phyloP scores from a whole-genome alignment of 1,139 yeast genomes.

The Candida mesenterica region DNA sequence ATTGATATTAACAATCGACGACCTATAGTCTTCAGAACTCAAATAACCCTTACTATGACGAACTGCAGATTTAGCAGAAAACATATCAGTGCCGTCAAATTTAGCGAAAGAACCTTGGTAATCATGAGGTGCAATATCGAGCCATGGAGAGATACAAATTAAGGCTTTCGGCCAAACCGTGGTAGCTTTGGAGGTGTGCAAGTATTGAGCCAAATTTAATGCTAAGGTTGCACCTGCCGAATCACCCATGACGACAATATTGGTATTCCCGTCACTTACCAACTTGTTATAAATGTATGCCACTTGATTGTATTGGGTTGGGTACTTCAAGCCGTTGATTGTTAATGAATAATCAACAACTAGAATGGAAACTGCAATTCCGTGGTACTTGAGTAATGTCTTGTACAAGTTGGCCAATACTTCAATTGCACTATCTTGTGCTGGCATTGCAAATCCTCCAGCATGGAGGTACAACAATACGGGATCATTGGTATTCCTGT shows the following conservation, averaged over 20 bases:
- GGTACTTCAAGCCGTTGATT: constrained; percentile 27
- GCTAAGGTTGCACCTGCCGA: constrained; percentile 45
- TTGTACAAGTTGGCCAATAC: constrained; percentile 29
- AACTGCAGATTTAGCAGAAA: constrained; percentile 25
- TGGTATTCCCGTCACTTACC: constrained; percentile 26
- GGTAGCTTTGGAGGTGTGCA: constrained; percentile 15
- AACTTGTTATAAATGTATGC: constrained; percentile 30
- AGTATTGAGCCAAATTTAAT: constrained; percentile 28
- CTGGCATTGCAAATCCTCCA: constrained; percentile 37
- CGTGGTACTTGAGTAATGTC: constrained; percentile 26
- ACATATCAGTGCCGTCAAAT: constrained; percentile 34
- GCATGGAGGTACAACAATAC: constrained; percentile 41
- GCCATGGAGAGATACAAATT: constrained; percentile 43
- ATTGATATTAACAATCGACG: constrained; percentile 5
- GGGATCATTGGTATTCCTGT: constrained; percentile 31
- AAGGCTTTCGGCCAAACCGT: constrained; percentile 28
- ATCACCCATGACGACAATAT: constrained; percentile 38
- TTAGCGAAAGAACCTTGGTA: constrained; percentile 9
- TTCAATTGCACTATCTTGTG: constrained; percentile 31
- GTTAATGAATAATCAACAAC: constrained; percentile 40
- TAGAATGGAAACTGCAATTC: constrained; percentile 28
- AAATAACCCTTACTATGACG: constrained; percentile 15
- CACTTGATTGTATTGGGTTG: constrained; percentile 36
- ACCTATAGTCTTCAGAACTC: constrained; percentile 2
- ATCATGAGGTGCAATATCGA: constrained; percentile 18